Evolutionary conservation across 2,329 filamentous ascomycete genomes (phyloP), one percentile per base, ranked within the genome.

Genomic region (Pseudocercospora pini-densiflorae): DNA sequence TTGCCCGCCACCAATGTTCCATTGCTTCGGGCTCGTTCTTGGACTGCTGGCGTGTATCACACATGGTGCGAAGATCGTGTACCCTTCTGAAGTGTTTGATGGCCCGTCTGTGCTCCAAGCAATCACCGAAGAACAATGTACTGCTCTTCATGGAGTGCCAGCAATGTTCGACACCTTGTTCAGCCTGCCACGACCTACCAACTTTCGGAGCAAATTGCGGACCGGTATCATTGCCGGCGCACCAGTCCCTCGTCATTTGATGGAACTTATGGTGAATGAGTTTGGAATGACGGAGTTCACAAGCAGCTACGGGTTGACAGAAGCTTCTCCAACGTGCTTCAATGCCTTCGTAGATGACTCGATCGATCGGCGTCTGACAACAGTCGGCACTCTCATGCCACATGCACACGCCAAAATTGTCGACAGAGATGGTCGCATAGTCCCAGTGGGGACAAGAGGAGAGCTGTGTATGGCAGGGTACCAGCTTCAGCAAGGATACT

Each of bases 1-100:
- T 81, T 95, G 92, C 77, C 92, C 92, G 2, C 92, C 92, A 0
- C 92, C 92, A 0, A 84, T 95, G 3, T 95, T 95, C 82, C 92
- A 95, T 81, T 94, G 91, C 81, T 94, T 94, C 75, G 92, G 92
- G 1, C 86, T 94, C 7, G 91, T 94, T 0, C 86, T 93, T 2
- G 92, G 92, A 8, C 83, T 94, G 53, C 85, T 94, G 63, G 89
- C 90, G 1, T 84, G 88, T 51, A 79, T 93, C 61, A 93, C 90
- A 0, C 91, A 94, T 76, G 91, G 91, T 51, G 87, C 87, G 47
- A 92, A 90, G 78, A 89, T 93, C 62, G 88, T 94, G 14, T 93
- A 92, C 74, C 91, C 92, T 0, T 86, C 87, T 67, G 89, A 92
- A 72, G 87, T 89, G 0, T 94, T 94, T 73, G 89, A 92, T 72